These are phyloP conservation scores for Dendrothele bispora DNA, from an alignment of 768 basidiomycete species.

Conservation along the genomic window DNA sequence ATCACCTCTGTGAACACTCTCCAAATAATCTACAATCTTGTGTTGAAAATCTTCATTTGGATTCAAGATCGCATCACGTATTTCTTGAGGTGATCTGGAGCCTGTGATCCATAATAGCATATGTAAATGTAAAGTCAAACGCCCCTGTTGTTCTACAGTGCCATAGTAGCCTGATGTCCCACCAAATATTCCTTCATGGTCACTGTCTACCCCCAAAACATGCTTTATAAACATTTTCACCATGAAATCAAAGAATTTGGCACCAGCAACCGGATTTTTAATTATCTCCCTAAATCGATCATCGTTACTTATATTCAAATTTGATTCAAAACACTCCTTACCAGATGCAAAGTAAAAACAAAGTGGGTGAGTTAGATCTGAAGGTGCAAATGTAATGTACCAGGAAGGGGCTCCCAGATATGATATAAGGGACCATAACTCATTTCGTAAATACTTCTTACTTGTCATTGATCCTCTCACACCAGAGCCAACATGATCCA, in stretches of 20 bases:
- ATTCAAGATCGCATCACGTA: not conserved
- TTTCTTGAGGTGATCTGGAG: not conserved
- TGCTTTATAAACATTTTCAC: too few relatives aligned
- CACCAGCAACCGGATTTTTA: conserved; percentile 31
- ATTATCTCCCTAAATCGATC: conserved; percentile 32
- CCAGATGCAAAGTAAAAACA: conserved; percentile 29
- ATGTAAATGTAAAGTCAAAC: not conserved
- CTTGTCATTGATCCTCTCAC: conserved; percentile 29
- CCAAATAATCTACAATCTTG: not conserved
- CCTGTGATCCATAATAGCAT: not conserved
- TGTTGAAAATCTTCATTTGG: not conserved
- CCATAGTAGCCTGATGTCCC: conserved; percentile 13
- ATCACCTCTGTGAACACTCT: conserved; percentile 26
- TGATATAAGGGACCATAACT: conserved; percentile 29
- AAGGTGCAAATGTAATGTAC: conserved; percentile 34
- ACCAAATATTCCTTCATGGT: too few relatives aligned
- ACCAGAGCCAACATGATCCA: too few relatives aligned
- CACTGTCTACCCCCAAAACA: too few relatives aligned
- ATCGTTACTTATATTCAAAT: conserved; percentile 25
- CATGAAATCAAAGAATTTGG: too few relatives aligned
- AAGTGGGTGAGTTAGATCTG: too few relatives aligned
- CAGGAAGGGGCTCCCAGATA: conserved; percentile 24
- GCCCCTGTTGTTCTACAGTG: not conserved
- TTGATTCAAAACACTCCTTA: conserved; percentile 33
- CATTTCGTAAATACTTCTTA: conserved; percentile 28